Percentiles rank a stretch among this genome's conserved stretches.
phyloP scores from a whole-genome alignment of 23 red algal genomes.

The Gracilaria gracilis region DNA sequence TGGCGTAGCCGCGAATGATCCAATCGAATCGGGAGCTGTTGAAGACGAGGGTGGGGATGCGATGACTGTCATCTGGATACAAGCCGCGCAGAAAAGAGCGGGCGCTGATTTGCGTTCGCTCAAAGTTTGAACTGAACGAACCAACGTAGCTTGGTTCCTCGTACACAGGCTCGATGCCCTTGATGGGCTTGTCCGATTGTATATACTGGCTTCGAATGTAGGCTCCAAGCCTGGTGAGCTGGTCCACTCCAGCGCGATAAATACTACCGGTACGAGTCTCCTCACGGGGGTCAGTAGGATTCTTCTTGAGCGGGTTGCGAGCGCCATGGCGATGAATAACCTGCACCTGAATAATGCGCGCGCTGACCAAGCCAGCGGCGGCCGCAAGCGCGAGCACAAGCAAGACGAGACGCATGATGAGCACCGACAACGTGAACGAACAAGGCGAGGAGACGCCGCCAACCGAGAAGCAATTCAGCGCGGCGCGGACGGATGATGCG shows the following conservation, averaged over 20 bases:
- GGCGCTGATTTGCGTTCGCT: constrained; percentile 60
- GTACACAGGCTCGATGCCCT: not conserved
- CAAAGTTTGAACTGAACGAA: constrained; percentile 47
- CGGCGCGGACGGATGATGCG: not conserved
- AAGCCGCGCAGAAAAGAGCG: constrained; percentile 57
- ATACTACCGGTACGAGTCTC: constrained; percentile 21
- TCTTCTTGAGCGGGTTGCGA: constrained; percentile 40
- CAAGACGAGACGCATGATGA: not conserved
- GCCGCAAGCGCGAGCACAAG: not conserved
- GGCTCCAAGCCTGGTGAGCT: constrained; percentile 49
- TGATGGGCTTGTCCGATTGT: not conserved
- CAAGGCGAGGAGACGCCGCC: not conserved
- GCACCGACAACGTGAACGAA: no score
- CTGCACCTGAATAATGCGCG: constrained; percentile 55
- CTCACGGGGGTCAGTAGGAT: constrained; percentile 19
- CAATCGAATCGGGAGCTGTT: constrained; percentile 47
- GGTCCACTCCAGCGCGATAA: constrained; percentile 27
- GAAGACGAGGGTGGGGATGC: constrained; percentile 56
- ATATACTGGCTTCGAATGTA: constrained; percentile 50
- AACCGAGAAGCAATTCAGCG: not conserved
- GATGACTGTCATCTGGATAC: constrained; percentile 22
- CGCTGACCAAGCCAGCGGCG: not conserved
- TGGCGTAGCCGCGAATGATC: constrained; percentile 52
- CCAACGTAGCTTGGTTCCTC: constrained; percentile 23
- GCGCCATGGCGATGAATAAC: constrained; percentile 81